Conservation (phyloP, 768 basidiomycete genomes). For the Macrolepiota dolichaula region DNA sequence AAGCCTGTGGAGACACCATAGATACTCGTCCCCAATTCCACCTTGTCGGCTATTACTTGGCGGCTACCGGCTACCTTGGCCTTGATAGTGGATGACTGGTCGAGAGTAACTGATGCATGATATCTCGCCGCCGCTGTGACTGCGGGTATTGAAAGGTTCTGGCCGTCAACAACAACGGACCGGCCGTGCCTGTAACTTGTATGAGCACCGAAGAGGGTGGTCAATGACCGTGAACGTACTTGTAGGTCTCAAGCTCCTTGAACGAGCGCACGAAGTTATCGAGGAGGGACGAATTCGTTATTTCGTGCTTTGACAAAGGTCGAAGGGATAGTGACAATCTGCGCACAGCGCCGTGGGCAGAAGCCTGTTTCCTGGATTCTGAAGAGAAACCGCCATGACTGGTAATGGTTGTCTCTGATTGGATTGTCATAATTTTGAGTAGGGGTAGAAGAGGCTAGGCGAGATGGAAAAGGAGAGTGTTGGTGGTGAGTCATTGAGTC, state of each 20-base stretch:
- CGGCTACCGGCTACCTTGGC: constrained; percentile 61
- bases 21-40: constrained; percentile 63
- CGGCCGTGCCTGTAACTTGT: constrained; percentile 49
- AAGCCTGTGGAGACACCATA: constrained; percentile 86
- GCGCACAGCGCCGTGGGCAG: not conserved
- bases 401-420: constrained; percentile 5
- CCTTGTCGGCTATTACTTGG: constrained; percentile 60
- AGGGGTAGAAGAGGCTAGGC: constrained; percentile 1
- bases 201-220: not conserved
- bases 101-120: constrained; percentile 46
- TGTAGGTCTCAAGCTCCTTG: constrained; percentile 62
- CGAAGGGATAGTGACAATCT: not conserved
- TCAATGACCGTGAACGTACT: constrained; percentile 35
- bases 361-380: not conserved
- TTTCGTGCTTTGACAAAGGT: constrained; percentile 2
- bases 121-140: constrained; percentile 76
- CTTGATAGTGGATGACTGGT: constrained; percentile 43
- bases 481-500: not conserved
- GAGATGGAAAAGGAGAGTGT: not conserved
- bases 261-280: constrained; percentile 54
- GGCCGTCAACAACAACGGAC: constrained; percentile 63
- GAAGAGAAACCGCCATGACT: not conserved
- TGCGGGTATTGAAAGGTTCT: constrained; percentile 69
- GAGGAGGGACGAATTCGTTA: constrained; percentile 37
- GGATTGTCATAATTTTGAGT: not conserved